Percentiles rank a stretch among this genome's conserved stretches.
phyloP scores from a whole-genome alignment of 805 yeast genomes.

The Kazachstania psychrophila region DNA sequence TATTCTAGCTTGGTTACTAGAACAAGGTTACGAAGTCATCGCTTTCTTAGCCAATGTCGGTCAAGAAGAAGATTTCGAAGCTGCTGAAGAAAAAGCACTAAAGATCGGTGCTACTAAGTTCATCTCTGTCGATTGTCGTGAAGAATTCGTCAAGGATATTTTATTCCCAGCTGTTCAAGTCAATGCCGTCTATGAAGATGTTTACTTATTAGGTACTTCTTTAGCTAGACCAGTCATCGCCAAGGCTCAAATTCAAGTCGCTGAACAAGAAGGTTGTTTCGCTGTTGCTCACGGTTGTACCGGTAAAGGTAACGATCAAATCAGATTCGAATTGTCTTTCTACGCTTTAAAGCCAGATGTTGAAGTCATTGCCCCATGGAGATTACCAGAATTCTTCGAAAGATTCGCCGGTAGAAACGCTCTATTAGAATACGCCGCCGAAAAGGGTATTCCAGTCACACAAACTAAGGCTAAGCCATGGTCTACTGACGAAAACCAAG shows the following conservation, averaged over 20 bases:
- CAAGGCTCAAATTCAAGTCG: slow-evolving; percentile 94
- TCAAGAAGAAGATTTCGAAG: slow-evolving; percentile 98
- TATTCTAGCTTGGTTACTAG: slow-evolving; percentile 95
- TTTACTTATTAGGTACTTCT: slow-evolving; percentile 92
- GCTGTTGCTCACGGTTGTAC: slow-evolving; percentile 99
- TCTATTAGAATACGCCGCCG: slow-evolving; percentile 85
- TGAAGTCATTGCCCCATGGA: slow-evolving; percentile 97
- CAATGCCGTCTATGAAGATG: slow-evolving; percentile 96
- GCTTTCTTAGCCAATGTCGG: slow-evolving; percentile 98
- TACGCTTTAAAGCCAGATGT: slow-evolving; percentile 98
- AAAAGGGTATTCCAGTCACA: slow-evolving; percentile 84
- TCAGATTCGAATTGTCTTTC: slow-evolving; percentile 92
- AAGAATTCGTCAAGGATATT: slow-evolving; percentile 87
- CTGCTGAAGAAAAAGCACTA: slow-evolving; percentile 91
- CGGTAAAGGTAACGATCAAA: slow-evolving; percentile 99
- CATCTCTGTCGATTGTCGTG: slow-evolving; percentile 88
- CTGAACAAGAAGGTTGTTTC: slow-evolving; percentile 94
- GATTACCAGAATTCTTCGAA: slow-evolving; percentile 89
- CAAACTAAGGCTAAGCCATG: slow-evolving; percentile 99
- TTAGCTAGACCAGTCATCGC: slow-evolving; percentile 99
- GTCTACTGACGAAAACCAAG: slow-evolving; percentile 99
- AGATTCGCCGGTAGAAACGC: slow-evolving; percentile 98
- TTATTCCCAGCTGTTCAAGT: slow-evolving; percentile 94
- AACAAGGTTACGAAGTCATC: slow-evolving; percentile 95
- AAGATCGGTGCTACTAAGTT: slow-evolving; percentile 96